phyloP scores from a whole-genome alignment of 2,329 filamentous ascomycete genomes.

The Fusarium continuum region DNA sequence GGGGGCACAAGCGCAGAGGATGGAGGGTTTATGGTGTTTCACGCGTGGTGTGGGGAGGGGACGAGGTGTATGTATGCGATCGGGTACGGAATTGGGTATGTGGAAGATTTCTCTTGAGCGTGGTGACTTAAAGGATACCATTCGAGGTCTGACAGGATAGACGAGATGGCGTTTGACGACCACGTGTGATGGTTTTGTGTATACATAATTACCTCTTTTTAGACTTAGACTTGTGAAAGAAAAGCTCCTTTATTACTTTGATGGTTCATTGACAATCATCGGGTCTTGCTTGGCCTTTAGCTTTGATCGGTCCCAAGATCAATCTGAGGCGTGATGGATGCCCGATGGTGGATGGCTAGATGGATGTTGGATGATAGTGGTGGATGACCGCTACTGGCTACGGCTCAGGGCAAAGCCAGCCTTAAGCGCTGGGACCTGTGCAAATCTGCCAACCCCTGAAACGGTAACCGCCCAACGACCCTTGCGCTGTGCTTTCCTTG shows the following conservation, averaged over 20 bases:
- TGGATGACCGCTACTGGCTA: background rate
- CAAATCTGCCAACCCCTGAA: conserved; percentile 22
- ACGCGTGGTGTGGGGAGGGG: conserved; percentile 47
- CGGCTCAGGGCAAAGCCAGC: background rate
- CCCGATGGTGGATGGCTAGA: background rate
- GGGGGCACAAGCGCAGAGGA: conserved; percentile 50
- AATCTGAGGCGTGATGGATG: background rate
- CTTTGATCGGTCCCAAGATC: background rate
- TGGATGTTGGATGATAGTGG: background rate
- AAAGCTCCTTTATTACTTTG: background rate
- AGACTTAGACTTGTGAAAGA: conserved; percentile 4
- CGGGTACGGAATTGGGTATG: conserved; percentile 30
- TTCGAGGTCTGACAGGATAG: background rate
- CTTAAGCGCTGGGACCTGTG: conserved; percentile 18
- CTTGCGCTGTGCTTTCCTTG: background rate
- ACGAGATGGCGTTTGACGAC: conserved; percentile 13
- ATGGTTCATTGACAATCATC: background rate
- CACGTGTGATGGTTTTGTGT: background rate
- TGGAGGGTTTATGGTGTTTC: conserved; percentile 49
- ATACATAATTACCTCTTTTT: background rate
- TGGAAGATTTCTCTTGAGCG: too few species aligned
- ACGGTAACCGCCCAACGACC: conserved; percentile 3
- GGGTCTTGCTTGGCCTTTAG: background rate
- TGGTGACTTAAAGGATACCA: conserved; percentile 1
- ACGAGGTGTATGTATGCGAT: conserved; percentile 51